These are phyloP conservation scores for Stereum hirsutum DNA, from an alignment of 1,284 basidiomycete genomes.

Conservation along the genomic window DNA sequence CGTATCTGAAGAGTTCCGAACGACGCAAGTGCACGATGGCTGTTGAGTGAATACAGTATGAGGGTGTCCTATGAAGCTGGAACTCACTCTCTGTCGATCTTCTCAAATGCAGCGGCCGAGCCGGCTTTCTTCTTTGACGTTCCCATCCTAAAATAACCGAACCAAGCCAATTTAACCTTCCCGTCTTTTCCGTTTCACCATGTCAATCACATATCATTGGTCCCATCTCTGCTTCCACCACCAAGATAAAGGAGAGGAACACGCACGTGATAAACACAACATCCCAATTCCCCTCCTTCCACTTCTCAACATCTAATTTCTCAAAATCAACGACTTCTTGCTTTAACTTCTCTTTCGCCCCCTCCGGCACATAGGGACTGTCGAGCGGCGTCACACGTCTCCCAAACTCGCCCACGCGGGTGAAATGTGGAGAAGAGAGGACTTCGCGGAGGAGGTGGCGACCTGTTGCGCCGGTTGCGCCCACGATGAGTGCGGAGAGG, in stretches of 20 bases:
- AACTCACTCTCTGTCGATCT: conserved; percentile 65
- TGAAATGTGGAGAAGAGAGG: conserved; percentile 40
- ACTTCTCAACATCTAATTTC: conserved; percentile 38
- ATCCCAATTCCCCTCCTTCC: conserved; percentile 43
- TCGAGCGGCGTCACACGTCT: conserved; percentile 40
- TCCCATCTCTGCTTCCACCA: no score
- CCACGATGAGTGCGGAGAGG: conserved; percentile 25
- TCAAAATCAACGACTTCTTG: conserved; percentile 63
- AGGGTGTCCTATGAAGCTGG: conserved; percentile 3
- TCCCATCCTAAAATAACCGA: conserved; percentile 37
- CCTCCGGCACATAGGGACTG: conserved; percentile 21
- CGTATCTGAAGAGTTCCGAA: conserved; percentile 52
- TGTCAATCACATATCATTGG: no score
- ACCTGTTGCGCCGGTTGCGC: conserved; percentile 11
- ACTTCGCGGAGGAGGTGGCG: conserved; percentile 25
- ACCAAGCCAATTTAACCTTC: no score
- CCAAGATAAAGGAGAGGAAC: background rate
- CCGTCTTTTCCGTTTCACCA: no score
- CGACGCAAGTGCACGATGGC: background rate
- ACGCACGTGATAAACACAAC: conserved; percentile 55
- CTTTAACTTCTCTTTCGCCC: conserved; percentile 38
- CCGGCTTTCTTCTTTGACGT: conserved; percentile 56
- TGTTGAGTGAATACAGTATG: background rate
- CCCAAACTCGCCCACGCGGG: conserved; percentile 57
- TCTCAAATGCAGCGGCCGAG: conserved; percentile 54